phyloP scores from a whole-genome alignment of 2,329 filamentous ascomycete species.

The Microdochium trichocladiopsis region DNA sequence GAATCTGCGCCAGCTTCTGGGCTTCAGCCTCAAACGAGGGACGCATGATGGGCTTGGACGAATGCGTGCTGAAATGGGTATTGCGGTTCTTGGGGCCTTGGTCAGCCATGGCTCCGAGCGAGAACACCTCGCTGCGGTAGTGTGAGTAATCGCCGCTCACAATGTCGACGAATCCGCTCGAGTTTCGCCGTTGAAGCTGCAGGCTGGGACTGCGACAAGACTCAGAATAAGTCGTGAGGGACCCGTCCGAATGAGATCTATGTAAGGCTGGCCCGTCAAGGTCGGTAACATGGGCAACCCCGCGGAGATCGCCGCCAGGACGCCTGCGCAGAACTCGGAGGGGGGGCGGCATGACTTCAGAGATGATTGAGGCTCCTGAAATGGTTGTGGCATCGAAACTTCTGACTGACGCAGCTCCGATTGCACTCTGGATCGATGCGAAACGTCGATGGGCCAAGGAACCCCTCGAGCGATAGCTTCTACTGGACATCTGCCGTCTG shows the following conservation, averaged over 20 bases:
- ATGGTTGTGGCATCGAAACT: constrained; percentile 57
- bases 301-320: constrained; percentile 69
- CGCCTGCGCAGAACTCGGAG: constrained; percentile 60
- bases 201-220: constrained; percentile 53
- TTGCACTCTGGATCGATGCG: constrained; percentile 53
- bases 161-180: constrained; percentile 36
- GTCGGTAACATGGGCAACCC: constrained; percentile 58
- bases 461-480: constrained; percentile 39
- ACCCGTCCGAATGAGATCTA: constrained; percentile 51
- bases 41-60: constrained; percentile 55
- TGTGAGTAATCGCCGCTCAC: constrained; percentile 34
- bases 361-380: constrained; percentile 43
- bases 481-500: constrained; percentile 37
- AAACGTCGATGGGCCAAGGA: constrained; percentile 48
- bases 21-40: constrained; percentile 86
- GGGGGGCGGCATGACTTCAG: constrained; percentile 40
- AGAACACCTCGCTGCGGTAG: constrained; percentile 40
- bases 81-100: constrained; percentile 35
- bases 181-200: constrained; percentile 29
- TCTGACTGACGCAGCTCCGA: constrained; percentile 38
- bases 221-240: constrained; percentile 52
- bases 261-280: constrained; percentile 41
- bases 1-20: constrained; percentile 77
- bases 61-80: constrained; percentile 55
- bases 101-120: constrained; percentile 51